Evolutionary conservation across 345 rosid genomes (phyloP).

Genomic region (Streptanthus diversifolius): DNA sequence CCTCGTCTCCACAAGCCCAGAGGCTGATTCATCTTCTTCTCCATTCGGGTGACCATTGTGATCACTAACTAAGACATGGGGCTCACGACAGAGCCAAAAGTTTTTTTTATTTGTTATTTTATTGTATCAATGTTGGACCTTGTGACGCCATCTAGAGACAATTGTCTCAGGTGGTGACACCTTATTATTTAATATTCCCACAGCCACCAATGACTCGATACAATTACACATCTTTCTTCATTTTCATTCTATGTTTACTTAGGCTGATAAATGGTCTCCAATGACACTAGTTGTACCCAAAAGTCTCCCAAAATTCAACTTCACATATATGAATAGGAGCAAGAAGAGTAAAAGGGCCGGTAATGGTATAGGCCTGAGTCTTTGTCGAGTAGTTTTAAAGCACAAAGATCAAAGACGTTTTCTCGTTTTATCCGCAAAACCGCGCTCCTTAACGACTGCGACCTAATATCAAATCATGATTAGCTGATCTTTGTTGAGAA

Average conservation of each 20-base stretch:
- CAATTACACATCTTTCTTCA: constrained; percentile 9
- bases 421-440: background rate
- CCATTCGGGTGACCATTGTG: constrained; percentile 17
- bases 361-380: too few species aligned
- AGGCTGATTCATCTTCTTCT: constrained; percentile 37
- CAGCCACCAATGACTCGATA: constrained; percentile 13
- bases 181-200: constrained; percentile 12
- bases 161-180: constrained; percentile 22
- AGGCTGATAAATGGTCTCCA: background rate
- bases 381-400: background rate
- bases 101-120: background rate
- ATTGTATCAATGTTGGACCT: constrained; percentile 16
- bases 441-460: background rate
- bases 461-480: background rate
- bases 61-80: constrained; percentile 21
- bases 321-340: background rate
- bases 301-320: background rate
- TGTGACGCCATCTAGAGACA: constrained; percentile 23
- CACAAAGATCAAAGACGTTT: background rate
- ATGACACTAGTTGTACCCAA: background rate
- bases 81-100: constrained; percentile 22
- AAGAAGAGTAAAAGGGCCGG: background rate
- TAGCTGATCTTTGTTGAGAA: background rate
- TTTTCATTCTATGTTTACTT: background rate
- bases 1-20: constrained; percentile 91